phyloP scores from a whole-genome alignment of 1,284 basidiomycete genomes.

The Porodaedalea pini region DNA sequence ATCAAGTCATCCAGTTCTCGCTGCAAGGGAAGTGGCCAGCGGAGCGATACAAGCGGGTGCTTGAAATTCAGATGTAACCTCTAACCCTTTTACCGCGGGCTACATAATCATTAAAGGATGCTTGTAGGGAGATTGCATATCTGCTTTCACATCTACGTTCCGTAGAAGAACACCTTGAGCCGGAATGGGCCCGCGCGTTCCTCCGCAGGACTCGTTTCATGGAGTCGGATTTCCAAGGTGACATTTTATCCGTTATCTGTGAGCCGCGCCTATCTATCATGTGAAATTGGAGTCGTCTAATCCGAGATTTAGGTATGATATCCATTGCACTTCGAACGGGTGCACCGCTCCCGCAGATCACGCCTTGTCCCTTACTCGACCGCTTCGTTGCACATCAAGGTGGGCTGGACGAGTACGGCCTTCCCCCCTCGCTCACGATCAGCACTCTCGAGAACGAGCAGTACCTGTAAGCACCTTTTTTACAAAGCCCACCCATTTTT shows the following conservation, averaged over 20 bases:
- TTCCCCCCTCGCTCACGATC: conserved; percentile 22
- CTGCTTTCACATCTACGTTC: conserved; percentile 63
- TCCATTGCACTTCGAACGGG: conserved; percentile 74
- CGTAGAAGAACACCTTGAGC: conserved; percentile 61
- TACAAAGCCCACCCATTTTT: no score
- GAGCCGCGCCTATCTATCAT: no score
- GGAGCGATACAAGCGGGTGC: conserved; percentile 59
- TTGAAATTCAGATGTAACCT: conserved; percentile 67
- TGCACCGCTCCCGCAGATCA: conserved; percentile 79
- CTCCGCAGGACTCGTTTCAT: conserved; percentile 73
- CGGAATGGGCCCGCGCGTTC: conserved; percentile 75
- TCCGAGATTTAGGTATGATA: conserved; percentile 56
- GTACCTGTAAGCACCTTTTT: no score
- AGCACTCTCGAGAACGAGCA: conserved; percentile 26
- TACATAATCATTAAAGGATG: no score
- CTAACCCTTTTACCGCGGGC: no score
- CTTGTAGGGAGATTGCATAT: conserved; percentile 56
- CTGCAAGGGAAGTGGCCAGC: conserved; percentile 67
- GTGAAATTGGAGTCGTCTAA: no score
- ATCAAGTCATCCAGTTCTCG: no score
- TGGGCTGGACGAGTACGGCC: no score
- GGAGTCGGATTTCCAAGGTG: conserved; percentile 81
- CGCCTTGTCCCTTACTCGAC: conserved; percentile 77
- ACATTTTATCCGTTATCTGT: conserved; percentile 79
- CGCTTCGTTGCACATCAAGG: conserved; percentile 41